phyloP scores from a whole-genome alignment of 2,329 filamentous ascomycete genomes.

The Venturia pyrina region DNA sequence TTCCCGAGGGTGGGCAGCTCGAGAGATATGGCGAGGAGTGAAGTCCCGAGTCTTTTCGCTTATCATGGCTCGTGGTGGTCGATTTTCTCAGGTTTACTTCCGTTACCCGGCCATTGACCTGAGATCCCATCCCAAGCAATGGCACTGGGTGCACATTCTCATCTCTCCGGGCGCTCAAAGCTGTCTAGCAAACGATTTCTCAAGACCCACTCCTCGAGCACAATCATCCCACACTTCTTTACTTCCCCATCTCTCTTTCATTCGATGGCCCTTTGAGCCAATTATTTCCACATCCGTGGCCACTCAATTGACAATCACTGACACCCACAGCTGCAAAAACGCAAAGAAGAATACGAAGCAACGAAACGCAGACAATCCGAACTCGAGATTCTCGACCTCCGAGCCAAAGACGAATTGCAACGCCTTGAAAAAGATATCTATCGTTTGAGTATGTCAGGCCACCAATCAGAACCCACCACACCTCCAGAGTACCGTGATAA shows the following conservation, averaged over 20 bases:
- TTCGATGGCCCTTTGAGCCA: not conserved
- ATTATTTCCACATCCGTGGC: not conserved
- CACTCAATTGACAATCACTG: not conserved
- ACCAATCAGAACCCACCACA: slow-evolving; percentile 91
- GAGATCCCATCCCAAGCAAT: not conserved
- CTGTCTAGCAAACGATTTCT: not conserved
- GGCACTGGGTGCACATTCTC: not conserved
- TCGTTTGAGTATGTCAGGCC: slow-evolving; percentile 40
- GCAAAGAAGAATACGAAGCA: slow-evolving; percentile 90
- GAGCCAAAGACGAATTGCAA: slow-evolving; percentile 72
- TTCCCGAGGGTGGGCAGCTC: not conserved
- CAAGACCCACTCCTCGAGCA: not conserved
- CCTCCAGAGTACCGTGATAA: slow-evolving; percentile 85
- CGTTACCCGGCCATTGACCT: not conserved
- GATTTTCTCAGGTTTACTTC: not conserved
- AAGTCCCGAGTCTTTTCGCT: not conserved
- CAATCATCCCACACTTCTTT: not conserved
- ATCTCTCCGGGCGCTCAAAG: not conserved
- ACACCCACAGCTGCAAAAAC: slow-evolving; percentile 69
- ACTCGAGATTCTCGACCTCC: slow-evolving; percentile 61
- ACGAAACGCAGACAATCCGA: slow-evolving; percentile 84
- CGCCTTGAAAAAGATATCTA: slow-evolving; percentile 63
- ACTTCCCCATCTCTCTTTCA: not conserved
- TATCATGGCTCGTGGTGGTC: not conserved
- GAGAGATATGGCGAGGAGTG: not conserved